Evolutionary conservation across 2,329 filamentous ascomycete genomes (phyloP).

Genomic region (Penicillium sp.): DNA sequence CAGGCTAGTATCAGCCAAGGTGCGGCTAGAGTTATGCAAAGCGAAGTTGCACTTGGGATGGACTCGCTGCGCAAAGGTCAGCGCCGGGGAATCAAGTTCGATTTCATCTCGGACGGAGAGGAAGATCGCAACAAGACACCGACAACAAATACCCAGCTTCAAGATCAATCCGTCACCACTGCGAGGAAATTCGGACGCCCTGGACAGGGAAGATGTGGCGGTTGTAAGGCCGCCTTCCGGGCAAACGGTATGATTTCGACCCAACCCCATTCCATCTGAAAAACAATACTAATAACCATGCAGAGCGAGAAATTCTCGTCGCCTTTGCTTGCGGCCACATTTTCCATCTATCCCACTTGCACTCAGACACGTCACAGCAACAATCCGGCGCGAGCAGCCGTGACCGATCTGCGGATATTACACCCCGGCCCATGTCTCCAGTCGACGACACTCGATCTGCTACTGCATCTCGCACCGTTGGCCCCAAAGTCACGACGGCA

Average conservation of each 20-base stretch:
- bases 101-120: slow-evolving; percentile 53
- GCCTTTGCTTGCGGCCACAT: slow-evolving; percentile 69
- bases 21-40: slow-evolving; percentile 78
- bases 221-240: slow-evolving; percentile 39
- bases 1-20: slow-evolving; percentile 90
- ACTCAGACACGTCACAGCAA: slow-evolving; percentile 36
- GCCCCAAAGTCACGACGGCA: slow-evolving; percentile 83
- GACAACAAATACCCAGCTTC: slow-evolving; percentile 13
- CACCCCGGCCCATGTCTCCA: slow-evolving; percentile 23
- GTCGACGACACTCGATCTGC: slow-evolving; percentile 28
- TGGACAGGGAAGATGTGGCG: slow-evolving; percentile 36
- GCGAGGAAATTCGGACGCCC: slow-evolving; percentile 5
- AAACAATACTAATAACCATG: background rate
- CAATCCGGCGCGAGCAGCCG: slow-evolving; percentile 21
- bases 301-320: slow-evolving; percentile 57
- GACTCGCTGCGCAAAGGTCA: slow-evolving; percentile 75
- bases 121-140: slow-evolving; percentile 12
- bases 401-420: slow-evolving; percentile 20
- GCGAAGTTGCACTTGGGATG: slow-evolving; percentile 84
- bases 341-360: slow-evolving; percentile 62
- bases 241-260: slow-evolving; percentile 34
- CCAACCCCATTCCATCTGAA: background rate
- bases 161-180: slow-evolving; percentile 11
- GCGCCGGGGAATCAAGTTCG: slow-evolving; percentile 83
- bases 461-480: slow-evolving; percentile 58